Base-by-base conservation (phyloP, 129 eudicot genomes). In the Flaveria linearis region DNA sequence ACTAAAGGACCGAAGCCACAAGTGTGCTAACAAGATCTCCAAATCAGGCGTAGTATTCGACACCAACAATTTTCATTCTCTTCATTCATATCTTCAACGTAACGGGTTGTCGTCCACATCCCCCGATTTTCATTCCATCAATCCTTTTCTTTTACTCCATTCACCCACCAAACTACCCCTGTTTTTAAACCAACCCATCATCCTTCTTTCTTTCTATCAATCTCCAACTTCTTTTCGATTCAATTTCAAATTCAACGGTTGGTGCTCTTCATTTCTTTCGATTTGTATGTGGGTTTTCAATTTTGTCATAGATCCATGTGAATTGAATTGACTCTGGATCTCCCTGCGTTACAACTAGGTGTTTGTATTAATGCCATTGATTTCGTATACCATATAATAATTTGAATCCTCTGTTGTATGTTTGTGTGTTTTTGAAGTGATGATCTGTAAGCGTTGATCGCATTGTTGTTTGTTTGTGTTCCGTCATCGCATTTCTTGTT, bases 111-210 rank as follows among this genome's bases (percentile, higher is more conserved):
- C 71, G 62, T 75, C 79, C 72, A 75, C 52, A 74, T 75, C 79
- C 20, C 73, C 80, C 80, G 80, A 76, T 15, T 76, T 76, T 67
- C 74, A 76, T 76, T 76, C 81, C 57, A 71, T 67, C 71, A 67
- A 67, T 13, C 71, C 49, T 71, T 51, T 33, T 74, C 65, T 72
- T 72, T 53, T 28, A 30, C 75, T 70, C 66, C 76, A 52, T 72
- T 74, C 17, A 60, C 79, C 76, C 70, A 60, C 43, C 78, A 74
- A 60, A 43, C 60, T 46, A 43, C 60, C 28, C 46, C 26, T 56
- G 68, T 63, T 76, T 76, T 76, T 76, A 76, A 51, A 76, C 74
- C 67, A 76, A 50, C 73, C 80, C 66, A 30, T 2, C 66, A 6
- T 42, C 65, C 14, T 65, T 70, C 65, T 78, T 47, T 47, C 77